Conservation (phyloP, 257 asterid species). For the Solanum chiquidenum region DNA sequence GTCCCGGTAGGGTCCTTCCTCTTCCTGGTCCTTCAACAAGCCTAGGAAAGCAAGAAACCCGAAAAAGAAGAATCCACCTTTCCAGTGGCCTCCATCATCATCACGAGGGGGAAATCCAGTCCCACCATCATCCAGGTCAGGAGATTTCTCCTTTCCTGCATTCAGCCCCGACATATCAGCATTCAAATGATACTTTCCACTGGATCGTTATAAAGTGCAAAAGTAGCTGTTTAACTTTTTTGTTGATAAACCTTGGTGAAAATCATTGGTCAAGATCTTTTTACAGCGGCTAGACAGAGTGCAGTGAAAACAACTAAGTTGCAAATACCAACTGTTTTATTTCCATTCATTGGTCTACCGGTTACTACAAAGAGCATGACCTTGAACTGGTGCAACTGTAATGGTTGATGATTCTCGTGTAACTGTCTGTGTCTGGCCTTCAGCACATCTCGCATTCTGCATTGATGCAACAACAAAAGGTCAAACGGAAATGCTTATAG, state of each 20-base stretch:
- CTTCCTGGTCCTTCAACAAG: constrained; percentile 57
- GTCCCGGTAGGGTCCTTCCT: constrained; percentile 39
- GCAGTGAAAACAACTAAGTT: background rate
- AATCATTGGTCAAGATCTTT: background rate
- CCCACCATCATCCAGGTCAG: constrained; percentile 89
- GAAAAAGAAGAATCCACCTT: constrained; percentile 82
- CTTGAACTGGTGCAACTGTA: constrained; percentile 85
- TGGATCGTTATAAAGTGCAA: background rate
- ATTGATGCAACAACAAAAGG: background rate
- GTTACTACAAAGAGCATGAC: constrained; percentile 14
- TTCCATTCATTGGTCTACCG: background rate
- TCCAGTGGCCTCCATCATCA: constrained; percentile 63
- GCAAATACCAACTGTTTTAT: background rate
- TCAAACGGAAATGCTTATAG: background rate
- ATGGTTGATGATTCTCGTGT: constrained; percentile 81
- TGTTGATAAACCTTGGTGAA: background rate
- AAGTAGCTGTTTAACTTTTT: background rate
- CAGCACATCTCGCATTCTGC: constrained; percentile 73
- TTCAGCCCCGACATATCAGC: background rate
- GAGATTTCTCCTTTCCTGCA: constrained; percentile 78
- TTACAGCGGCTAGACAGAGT: background rate
- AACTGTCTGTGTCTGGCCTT: constrained; percentile 80
- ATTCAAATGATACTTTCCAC: background rate
- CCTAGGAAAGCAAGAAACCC: constrained; percentile 71
- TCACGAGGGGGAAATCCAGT: constrained; percentile 79